Percentiles rank a stretch among this genome's conserved stretches.
Conservation (phyloP, 2,329 filamentous ascomycete genomes). For the Thermothelomyces thermophilus region DNA sequence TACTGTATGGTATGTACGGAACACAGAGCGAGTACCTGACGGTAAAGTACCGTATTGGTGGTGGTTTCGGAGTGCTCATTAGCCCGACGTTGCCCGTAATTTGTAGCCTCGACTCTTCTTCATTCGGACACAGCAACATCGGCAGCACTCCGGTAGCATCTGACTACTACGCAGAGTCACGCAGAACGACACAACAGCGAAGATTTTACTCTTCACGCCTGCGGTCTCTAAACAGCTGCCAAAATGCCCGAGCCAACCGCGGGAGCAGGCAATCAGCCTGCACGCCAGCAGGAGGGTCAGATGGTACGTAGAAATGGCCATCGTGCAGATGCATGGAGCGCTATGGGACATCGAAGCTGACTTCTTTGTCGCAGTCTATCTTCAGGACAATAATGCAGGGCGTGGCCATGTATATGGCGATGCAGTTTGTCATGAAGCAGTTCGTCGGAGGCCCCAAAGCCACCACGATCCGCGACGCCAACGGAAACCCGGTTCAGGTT, state of each 20-base stretch:
- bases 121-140: too few relatives aligned
- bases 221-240: neutral
- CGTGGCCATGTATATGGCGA: constrained; percentile 49
- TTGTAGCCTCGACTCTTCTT: too few relatives aligned
- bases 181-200: neutral
- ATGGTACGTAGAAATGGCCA: constrained; percentile 29
- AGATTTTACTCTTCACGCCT: neutral
- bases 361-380: constrained; percentile 29
- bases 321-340: neutral
- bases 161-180: neutral
- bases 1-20: too few relatives aligned
- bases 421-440: constrained; percentile 53
- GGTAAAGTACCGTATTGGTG: too few relatives aligned
- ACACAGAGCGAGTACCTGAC: too few relatives aligned
- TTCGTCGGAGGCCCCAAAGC: constrained; percentile 43
- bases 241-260: constrained; percentile 32
- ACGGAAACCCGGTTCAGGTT: constrained; percentile 47
- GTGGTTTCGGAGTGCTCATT: too few relatives aligned
- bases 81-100: too few relatives aligned
- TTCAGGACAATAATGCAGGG: constrained; percentile 46
- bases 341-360: constrained; percentile 8
- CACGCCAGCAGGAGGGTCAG: constrained; percentile 26
- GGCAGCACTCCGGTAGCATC: neutral
- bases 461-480: constrained; percentile 40
- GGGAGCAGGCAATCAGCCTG: constrained; percentile 27